Evolutionary conservation across 2,329 filamentous ascomycete genomes (phyloP), one percentile per base, ranked within the genome.

Genomic region (Massarina eburnea): DNA sequence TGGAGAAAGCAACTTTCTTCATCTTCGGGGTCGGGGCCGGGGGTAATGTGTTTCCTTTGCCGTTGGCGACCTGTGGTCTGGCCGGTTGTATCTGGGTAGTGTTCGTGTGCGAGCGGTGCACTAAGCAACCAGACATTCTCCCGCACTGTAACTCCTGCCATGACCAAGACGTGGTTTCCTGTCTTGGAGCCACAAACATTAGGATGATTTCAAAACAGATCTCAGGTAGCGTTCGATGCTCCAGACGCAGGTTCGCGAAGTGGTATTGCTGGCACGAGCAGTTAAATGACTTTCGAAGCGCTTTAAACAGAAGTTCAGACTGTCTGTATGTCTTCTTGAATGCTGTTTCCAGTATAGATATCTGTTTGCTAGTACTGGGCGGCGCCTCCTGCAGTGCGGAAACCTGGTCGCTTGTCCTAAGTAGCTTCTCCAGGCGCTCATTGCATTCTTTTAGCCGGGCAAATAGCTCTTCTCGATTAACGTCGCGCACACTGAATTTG

Each of bases 201-300:
- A 59, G 45, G 30, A 59, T 49, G 26, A 59, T 41, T 20, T 58
- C 52, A 35, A 60, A 60, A 36, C 43, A 52, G 15, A 45, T 33
- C 22, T 53, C 50, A 14, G 57, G 33, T 8, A 53, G 35, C 39
- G 48, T 58, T 0, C 54, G 55, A 51, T 60, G 57, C 41, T 60
- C 55, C 3, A 60, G 48, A 14, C 50, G 46, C 14, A 60, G 43
- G 36, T 55, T 57, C 8, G 55, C 55, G 35, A 50, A 53, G 35
- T 60, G 57, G 39, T 58, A 52, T 14, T 53, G 48, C 42, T 48
- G 45, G 43, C 57, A 61, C 2, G 49, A 50, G 43, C 55, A 61
- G 21, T 54, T 39, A 52, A 55, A 59, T 18, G 57, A 49, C 8
- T 48, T 49, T 18, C 54, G 43, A 14, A 61, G 20, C 7, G 55